Evolutionary conservation across 2,329 filamentous ascomycete genomes (phyloP), one percentile per base, ranked within the genome.

Genomic region (Trichoderma citrinoviride): DNA sequence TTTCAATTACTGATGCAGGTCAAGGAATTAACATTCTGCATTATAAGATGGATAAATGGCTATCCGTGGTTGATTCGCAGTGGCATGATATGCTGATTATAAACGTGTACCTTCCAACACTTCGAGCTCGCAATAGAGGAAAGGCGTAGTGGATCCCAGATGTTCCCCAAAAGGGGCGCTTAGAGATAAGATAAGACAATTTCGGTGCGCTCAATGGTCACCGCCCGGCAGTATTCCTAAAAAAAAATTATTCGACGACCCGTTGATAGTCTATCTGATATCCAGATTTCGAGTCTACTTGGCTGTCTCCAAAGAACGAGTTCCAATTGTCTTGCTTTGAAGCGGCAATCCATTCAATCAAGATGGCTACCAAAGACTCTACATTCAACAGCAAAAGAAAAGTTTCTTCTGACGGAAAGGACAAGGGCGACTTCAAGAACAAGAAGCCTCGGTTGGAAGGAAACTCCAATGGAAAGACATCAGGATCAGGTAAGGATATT

Each of bases 321-420:
- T 6, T 37, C 21, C 23, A 19, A 61, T 46, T 54, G 49, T 46
- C 19, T 49, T 62, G 53, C 46, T 57, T 27, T 53, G 65, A 55
- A 58, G 47, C 62, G 55, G 61, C 54, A 71, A 75, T 67, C 49
- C 14, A 43, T 37, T 55, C 33, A 50, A 27, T 19, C 27, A 62
- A 46, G 66, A 85, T 86, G 83, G 82, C 81, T 40, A 79, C 79
- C 14, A 85, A 82, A 72, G 73, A 74, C 65, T 76, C 79, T 61
- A 76, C 77, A 52, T 75, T 76, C 41, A 83, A 82, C 57, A 81
- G 77, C 66, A 89, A 89, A 77, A 80, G 87, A 69, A 89, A 89
- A 77, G 79, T 80, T 40, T 76, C 78, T 27, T 74, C 79, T 7
- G 72, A 71, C 40, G 74, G 74, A 41, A 86, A 83, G 73, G 76